Evolutionary conservation across 768 basidiomycete species (phyloP).

Genomic region (Neoboletus magnificus): DNA sequence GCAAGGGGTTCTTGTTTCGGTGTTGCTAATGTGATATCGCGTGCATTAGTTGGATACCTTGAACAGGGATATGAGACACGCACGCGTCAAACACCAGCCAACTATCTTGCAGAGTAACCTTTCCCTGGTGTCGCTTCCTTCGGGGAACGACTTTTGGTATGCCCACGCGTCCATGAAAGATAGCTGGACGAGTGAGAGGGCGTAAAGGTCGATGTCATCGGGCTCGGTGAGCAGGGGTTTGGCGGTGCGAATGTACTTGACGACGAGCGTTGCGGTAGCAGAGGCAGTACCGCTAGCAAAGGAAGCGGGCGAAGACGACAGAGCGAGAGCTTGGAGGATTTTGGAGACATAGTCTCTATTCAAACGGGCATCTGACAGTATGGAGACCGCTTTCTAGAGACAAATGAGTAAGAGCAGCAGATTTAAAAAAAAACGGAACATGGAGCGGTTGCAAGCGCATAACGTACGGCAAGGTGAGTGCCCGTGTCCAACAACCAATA

Average conservation of each 20-base stretch:
- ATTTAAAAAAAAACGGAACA: no score
- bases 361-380: constrained; percentile 70
- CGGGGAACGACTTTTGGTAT: constrained; percentile 68
- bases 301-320: constrained; percentile 41
- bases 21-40: constrained; percentile 40
- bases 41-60: background rate
- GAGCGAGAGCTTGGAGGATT: constrained; percentile 57
- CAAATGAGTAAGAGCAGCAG: background rate
- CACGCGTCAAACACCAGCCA: constrained; percentile 69
- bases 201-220: constrained; percentile 67
- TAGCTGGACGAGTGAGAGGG: constrained; percentile 60
- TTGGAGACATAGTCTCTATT: constrained; percentile 78
- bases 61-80: constrained; percentile 28
- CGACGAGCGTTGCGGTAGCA: constrained; percentile 43
- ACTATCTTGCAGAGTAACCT: constrained; percentile 58
- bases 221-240: constrained; percentile 70
- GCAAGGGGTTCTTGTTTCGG: constrained; percentile 57
- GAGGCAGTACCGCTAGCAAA: constrained; percentile 12
- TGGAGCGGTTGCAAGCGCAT: background rate
- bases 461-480: constrained; percentile 57
- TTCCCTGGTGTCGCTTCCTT: constrained; percentile 49
- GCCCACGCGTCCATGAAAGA: constrained; percentile 73
- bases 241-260: constrained; percentile 71
- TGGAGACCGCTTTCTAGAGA: constrained; percentile 60
- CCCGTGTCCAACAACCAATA: constrained; percentile 82